phyloP scores from a whole-genome alignment of 768 basidiomycete genomes.

The Trametes gibbosa region DNA sequence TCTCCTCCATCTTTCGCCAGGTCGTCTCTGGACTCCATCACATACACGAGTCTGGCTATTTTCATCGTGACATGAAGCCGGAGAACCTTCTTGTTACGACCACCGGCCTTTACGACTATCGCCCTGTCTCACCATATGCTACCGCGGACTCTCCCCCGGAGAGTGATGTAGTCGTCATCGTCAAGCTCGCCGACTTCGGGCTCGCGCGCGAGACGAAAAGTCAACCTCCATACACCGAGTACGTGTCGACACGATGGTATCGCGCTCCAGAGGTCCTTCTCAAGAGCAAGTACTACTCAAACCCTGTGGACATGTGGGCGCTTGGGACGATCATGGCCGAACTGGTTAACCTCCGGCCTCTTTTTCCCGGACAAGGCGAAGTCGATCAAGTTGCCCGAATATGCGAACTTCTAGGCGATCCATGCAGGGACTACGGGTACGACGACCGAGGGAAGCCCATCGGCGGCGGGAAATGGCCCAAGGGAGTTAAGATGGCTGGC shows the following conservation, averaged over 20 bases:
- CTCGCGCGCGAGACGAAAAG: slow-evolving; percentile 88
- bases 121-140: slow-evolving; percentile 68
- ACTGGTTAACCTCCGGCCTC: slow-evolving; percentile 87
- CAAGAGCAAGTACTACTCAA: slow-evolving; percentile 88
- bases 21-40: slow-evolving; percentile 88
- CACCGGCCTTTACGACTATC: slow-evolving; percentile 91
- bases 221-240: slow-evolving; percentile 94
- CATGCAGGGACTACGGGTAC: slow-evolving; percentile 75
- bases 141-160: slow-evolving; percentile 67
- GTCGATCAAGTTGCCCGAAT: slow-evolving; percentile 91
- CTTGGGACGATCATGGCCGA: slow-evolving; percentile 98
- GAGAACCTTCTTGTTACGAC: slow-evolving; percentile 99
- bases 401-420: slow-evolving; percentile 92
- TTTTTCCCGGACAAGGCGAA: slow-evolving; percentile 93
- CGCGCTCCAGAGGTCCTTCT: slow-evolving; percentile 96
- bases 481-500: slow-evolving; percentile 85
- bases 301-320: slow-evolving; percentile 99
- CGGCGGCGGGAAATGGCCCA: slow-evolving; percentile 88
- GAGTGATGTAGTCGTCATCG: slow-evolving; percentile 92
- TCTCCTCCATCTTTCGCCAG: slow-evolving; percentile 92
- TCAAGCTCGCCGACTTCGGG: slow-evolving; percentile 98
- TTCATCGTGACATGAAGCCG: slow-evolving; percentile 99
- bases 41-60: slow-evolving; percentile 90
- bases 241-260: slow-evolving; percentile 99
- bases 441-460: slow-evolving; percentile 65